Conservation (phyloP, 352 stramenopile species). For the Globisporangium rhizosaccharum region DNA sequence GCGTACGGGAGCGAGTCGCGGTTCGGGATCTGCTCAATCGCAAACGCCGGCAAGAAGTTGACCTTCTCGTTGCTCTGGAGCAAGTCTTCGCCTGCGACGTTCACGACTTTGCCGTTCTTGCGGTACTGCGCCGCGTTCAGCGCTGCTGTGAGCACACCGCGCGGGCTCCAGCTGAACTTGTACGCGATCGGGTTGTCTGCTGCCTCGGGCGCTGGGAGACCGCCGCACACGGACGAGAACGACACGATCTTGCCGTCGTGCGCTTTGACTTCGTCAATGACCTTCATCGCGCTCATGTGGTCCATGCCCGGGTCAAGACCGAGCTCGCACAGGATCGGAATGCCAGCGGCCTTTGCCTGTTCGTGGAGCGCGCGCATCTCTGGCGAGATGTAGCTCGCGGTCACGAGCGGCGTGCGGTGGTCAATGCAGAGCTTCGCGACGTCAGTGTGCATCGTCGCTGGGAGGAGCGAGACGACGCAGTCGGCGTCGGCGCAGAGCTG, state of each 20-base stretch:
- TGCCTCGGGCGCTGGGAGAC: conserved; percentile 91
- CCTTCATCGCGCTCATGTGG: conserved; percentile 96
- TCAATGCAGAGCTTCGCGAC: conserved; percentile 89
- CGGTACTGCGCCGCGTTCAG: conserved; percentile 89
- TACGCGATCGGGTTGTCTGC: conserved; percentile 95
- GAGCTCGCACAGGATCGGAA: conserved; percentile 94
- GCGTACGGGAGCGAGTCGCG: conserved; percentile 91
- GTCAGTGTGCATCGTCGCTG: conserved; percentile 90
- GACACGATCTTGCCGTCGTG: conserved; percentile 84
- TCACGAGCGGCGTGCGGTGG: conserved; percentile 87
- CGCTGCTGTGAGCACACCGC: conserved; percentile 91
- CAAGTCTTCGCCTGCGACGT: conserved; percentile 84
- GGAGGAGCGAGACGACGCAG: conserved; percentile 93
- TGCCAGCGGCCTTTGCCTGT: conserved; percentile 64
- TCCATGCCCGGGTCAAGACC: conserved; percentile 96
- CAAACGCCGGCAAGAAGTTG: conserved; percentile 88
- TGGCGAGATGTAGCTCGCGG: conserved; percentile 93
- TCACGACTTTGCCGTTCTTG: conserved; percentile 78
- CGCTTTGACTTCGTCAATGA: conserved; percentile 94
- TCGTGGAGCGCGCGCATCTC: conserved; percentile 88
- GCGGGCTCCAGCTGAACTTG: conserved; percentile 97
- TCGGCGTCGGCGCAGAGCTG: conserved; percentile 76
- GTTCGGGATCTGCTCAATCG: conserved; percentile 95
- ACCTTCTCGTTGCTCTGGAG: conserved; percentile 79
- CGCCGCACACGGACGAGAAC: conserved; percentile 94